A percentile compares a stretch with the other conserved stretches of the same genome.
phyloP scores from a whole-genome alignment of 805 yeast genomes.

The Saccharomycopsis synnaedendra region DNA sequence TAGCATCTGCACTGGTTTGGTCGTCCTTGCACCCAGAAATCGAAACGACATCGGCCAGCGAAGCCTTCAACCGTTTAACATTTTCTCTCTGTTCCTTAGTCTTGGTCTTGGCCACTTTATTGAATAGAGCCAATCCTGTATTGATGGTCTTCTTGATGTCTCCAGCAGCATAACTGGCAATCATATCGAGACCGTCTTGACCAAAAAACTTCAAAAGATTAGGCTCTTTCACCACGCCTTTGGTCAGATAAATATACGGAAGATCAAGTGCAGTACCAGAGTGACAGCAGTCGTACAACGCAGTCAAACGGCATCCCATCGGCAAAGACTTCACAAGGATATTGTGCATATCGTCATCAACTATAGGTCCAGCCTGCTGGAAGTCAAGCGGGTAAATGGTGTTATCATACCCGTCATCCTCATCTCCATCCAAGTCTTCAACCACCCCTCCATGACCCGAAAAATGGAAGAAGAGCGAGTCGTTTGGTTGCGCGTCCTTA shows the following conservation, averaged over 20 bases:
- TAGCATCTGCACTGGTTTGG: slow-evolving; percentile 78
- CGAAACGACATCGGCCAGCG: slow-evolving; percentile 68
- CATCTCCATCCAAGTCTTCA: slow-evolving; percentile 60
- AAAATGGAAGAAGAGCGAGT: slow-evolving; percentile 70
- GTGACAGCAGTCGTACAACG: slow-evolving; percentile 77
- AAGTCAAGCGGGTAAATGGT: slow-evolving; percentile 68
- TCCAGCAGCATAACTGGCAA: slow-evolving; percentile 49
- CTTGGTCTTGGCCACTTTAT: slow-evolving; percentile 31
- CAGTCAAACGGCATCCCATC: slow-evolving; percentile 67
- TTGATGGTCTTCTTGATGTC: slow-evolving; percentile 34
- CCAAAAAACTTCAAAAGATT: slow-evolving; percentile 70
- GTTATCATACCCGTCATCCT: slow-evolving; percentile 63
- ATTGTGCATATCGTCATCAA: slow-evolving; percentile 67
- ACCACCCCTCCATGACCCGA: slow-evolving; percentile 83
- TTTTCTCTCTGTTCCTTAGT: slow-evolving; percentile 30
- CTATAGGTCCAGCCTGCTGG: slow-evolving; percentile 51
- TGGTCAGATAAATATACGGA: slow-evolving; percentile 72
- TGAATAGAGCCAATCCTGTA: slow-evolving; percentile 32
- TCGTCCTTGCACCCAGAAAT: slow-evolving; percentile 76
- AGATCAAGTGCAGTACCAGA: slow-evolving; percentile 76
- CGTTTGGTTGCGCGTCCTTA: slow-evolving; percentile 60
- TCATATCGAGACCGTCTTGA: slow-evolving; percentile 46
- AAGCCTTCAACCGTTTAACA: slow-evolving; percentile 44
- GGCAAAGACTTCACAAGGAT: slow-evolving; percentile 59
- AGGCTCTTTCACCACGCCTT: slow-evolving; percentile 76